A percentile compares a stretch with the other conserved stretches of the same genome.
Evolutionary conservation across 768 basidiomycete species (phyloP).

Genomic region (Dendrothele bispora): DNA sequence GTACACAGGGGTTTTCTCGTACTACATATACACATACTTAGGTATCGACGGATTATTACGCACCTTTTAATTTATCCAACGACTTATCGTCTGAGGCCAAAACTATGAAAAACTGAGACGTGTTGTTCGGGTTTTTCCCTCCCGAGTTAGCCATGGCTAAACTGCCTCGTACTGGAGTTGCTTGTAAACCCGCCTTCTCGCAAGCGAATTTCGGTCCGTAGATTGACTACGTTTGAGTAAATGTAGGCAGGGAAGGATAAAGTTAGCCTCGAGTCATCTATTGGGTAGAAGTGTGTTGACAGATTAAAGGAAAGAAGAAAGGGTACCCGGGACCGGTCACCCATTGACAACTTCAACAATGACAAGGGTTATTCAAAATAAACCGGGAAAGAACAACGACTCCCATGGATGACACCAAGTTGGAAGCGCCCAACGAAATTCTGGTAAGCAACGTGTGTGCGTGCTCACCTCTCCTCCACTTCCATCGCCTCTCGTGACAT

Average conservation of each 20-base stretch:
- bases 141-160: slow-evolving; percentile 55
- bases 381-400: not conserved
- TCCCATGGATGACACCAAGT: not conserved
- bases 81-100: slow-evolving; percentile 39
- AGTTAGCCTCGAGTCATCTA: slow-evolving; percentile 1
- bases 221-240: too few relatives aligned
- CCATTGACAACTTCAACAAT: slow-evolving; percentile 3
- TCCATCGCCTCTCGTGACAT: slow-evolving; percentile 52
- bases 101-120: slow-evolving; percentile 52
- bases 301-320: too few relatives aligned
- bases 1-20: too few relatives aligned
- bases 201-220: slow-evolving; percentile 51
- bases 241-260: not conserved
- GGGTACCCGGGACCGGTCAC: too few relatives aligned
- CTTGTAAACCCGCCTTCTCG: slow-evolving; percentile 50
- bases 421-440: not conserved
- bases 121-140: slow-evolving; percentile 40
- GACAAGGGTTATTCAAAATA: slow-evolving; percentile 2
- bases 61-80: slow-evolving; percentile 45
- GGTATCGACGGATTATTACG: too few relatives aligned
- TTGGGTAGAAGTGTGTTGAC: too few relatives aligned
- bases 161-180: slow-evolving; percentile 37
- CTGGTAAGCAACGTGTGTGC: not conserved
- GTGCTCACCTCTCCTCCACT: slow-evolving; percentile 51
- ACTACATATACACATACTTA: too few relatives aligned